Percentiles rank a stretch among this genome's conserved stretches.
These are phyloP conservation scores for Suillus alpinus DNA, from an alignment of 768 basidiomycete species.

Conservation along the genomic window DNA sequence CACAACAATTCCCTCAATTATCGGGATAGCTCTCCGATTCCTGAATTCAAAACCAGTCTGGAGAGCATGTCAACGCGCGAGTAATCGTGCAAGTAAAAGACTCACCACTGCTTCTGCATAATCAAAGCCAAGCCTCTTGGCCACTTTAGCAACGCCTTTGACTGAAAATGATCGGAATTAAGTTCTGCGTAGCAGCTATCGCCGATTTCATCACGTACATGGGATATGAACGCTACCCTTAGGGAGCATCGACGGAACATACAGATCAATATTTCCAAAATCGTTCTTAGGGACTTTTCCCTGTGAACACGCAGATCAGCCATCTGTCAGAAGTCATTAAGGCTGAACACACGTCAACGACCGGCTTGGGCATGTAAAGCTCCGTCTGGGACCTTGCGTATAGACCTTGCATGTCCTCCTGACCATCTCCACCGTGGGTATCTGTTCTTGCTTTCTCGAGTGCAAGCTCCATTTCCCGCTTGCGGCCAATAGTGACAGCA, in stretches of 20 bases:
- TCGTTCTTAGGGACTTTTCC: conserved; percentile 92
- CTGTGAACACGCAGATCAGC: conserved; percentile 38
- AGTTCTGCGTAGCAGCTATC: conserved; percentile 9
- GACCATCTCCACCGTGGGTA: conserved; percentile 39
- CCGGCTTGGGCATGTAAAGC: conserved; percentile 71
- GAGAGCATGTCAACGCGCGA: conserved; percentile 4
- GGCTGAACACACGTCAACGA: conserved; percentile 61
- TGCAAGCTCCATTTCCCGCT: conserved; percentile 69
- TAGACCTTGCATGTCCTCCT: conserved; percentile 79
- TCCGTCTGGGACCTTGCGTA: conserved; percentile 87
- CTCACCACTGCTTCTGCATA: conserved; percentile 94
- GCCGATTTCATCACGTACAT: conserved; percentile 53
- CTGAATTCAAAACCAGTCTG: conserved; percentile 97
- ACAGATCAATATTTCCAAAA: conserved; percentile 96
- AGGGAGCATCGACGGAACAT: conserved; percentile 93
- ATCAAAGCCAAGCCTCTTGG: conserved; percentile 82
- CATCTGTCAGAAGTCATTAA: conserved; percentile 1
- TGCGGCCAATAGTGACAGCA: conserved; percentile 73
- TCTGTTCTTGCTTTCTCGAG: conserved; percentile 35
- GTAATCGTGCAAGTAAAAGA: conserved; percentile 21
- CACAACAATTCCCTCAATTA: conserved; percentile 83
- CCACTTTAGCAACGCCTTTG: conserved; percentile 87
- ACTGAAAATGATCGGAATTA: conserved; percentile 39
- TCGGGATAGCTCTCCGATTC: conserved; percentile 83
- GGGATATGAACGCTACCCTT: conserved; percentile 83